Base-by-base conservation (phyloP, 2,329 filamentous ascomycete genomes). In the Sporothrix brunneoviolacea region DNA sequence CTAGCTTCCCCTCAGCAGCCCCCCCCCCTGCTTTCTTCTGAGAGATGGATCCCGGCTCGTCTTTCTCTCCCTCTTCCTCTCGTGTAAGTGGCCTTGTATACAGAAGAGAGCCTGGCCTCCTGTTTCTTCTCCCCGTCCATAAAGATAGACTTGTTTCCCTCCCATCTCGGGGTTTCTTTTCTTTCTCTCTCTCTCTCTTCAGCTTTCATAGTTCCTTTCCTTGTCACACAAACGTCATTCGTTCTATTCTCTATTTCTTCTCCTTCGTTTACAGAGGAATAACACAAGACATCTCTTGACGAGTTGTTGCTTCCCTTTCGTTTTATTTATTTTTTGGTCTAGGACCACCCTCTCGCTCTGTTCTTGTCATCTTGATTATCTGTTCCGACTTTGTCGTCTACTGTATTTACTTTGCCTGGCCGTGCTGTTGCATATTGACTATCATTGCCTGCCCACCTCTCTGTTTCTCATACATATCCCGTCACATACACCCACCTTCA, bases 81-180 rank as follows among this genome's bases (percentile, higher is more conserved):
- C 43, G 33, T 38, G 43, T 46, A 46, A 37, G 43, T 37, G 43
- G 43, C 22, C 4, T 21, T 46, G 33, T 9, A 3, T 15, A 19
- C 30, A 36, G 21, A 36, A 16, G 42, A 24, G 30, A 28, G 21
- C 32, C 27, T 21, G 16, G 27, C 16, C 16, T 30, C 35, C 24
- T 13, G 15, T 7, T 12, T 45, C 36, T 16, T 22, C 6, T 22
- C 33, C n/a, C 18, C 21, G 43, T 38, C 43, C 43, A 48, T 48
- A 48, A 48, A 48, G 36, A n/a, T 13, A 33, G 24, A 38, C 22
- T 21, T 28, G 37, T 27, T 41, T 41, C 37, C 36, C 28, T 35
- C 36, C 13, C 22, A 19, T 19, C n/a, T 38, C n/a, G 4, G 3
- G 8, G 8, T 46, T 10, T 35, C 18, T 7, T 9, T 16, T 4